Conservation (phyloP, 2,329 filamentous ascomycete genomes). For the Pseudocercospora eumusae region DNA sequence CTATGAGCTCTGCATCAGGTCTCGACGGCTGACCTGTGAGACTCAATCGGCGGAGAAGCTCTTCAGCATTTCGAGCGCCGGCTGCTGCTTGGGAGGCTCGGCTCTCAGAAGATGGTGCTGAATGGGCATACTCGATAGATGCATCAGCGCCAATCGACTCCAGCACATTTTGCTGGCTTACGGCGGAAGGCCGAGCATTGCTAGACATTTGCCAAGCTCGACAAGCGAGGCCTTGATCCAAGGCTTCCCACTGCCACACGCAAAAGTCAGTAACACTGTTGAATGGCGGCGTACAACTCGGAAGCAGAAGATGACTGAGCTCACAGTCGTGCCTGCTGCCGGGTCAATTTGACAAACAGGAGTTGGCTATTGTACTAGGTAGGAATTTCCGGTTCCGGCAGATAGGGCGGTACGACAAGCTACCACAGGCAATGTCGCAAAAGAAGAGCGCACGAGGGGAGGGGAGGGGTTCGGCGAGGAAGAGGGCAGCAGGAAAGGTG, state of each 20-base stretch:
- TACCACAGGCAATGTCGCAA: neutral
- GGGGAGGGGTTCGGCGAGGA: neutral
- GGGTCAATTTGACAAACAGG: neutral
- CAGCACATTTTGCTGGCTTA: conserved; percentile 27
- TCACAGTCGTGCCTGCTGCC: conserved; percentile 17
- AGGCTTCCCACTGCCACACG: conserved; percentile 23
- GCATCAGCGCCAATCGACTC: conserved; percentile 29
- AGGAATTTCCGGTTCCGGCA: neutral
- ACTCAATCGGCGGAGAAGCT: conserved; percentile 57
- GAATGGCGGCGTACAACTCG: conserved; percentile 4
- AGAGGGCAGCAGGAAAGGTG: neutral
- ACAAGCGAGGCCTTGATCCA: conserved; percentile 19
- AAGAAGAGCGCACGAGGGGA: too few relatives aligned
- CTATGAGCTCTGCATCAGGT: conserved; percentile 49
- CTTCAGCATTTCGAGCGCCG: conserved; percentile 51
- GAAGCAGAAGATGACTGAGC: conserved; percentile 10
- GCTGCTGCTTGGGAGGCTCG: conserved; percentile 48
- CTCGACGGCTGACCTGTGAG: conserved; percentile 43
- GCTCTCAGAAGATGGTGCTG: conserved; percentile 23
- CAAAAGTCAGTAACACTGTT: conserved; percentile 20
- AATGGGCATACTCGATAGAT: conserved; percentile 10
- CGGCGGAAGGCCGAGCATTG: conserved; percentile 24
- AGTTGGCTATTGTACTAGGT: too few relatives aligned
- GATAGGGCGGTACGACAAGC: neutral
- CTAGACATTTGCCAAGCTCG: conserved; percentile 29